Conservation (phyloP, 768 basidiomycete genomes). For the Suillus subalutaceus region DNA sequence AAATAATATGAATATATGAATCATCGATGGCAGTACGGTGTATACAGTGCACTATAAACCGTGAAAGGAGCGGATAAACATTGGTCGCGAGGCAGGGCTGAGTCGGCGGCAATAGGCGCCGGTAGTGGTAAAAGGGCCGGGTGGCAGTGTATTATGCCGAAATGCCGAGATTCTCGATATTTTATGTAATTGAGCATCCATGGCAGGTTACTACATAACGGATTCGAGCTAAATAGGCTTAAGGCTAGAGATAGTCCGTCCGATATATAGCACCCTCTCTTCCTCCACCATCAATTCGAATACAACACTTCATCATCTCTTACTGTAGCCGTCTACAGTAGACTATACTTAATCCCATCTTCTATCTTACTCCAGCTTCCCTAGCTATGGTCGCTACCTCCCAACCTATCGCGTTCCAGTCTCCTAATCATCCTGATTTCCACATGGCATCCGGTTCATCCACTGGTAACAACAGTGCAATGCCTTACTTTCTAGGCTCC, state of each 20-base stretch:
- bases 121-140: background rate
- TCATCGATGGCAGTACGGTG: background rate
- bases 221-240: slow-evolving; percentile 30
- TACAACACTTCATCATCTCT: slow-evolving; percentile 4
- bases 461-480: slow-evolving; percentile 45
- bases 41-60: too few species aligned
- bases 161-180: slow-evolving; percentile 3
- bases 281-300: slow-evolving; percentile 9
- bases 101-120: background rate
- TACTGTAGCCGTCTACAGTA: slow-evolving; percentile 12
- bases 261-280: slow-evolving; percentile 11
- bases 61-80: background rate
- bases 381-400: slow-evolving; percentile 39
- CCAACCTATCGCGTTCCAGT: slow-evolving; percentile 49
- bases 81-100: background rate
- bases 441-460: slow-evolving; percentile 53
- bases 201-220: background rate
- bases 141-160: slow-evolving; percentile 1
- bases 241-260: slow-evolving; percentile 13
- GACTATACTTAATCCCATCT: background rate
- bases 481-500: slow-evolving; percentile 73
- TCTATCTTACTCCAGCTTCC: background rate
- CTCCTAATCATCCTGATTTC: slow-evolving; percentile 27
- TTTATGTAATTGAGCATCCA: slow-evolving; percentile 3
- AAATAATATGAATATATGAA: background rate